Evolutionary conservation across 139 green algal species (phyloP), one percentile per base, ranked within the genome.

Genomic region (Chlorella sp.): DNA sequence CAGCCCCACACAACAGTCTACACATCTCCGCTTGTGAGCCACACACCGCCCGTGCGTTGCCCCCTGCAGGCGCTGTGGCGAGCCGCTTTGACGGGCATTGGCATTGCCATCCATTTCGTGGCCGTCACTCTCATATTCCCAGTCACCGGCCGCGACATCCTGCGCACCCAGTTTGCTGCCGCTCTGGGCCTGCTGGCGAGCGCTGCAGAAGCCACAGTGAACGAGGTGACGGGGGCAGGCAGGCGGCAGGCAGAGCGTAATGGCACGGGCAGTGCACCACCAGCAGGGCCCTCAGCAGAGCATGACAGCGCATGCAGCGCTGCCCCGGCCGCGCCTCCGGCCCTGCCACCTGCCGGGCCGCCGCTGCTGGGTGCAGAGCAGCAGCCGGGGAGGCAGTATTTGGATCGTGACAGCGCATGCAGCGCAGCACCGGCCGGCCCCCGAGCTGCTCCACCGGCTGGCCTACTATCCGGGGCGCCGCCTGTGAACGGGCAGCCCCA

Each of bases 21-120:
- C n/a, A n/a, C n/a, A n/a, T n/a, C n/a, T n/a, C n/a, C n/a, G n/a
- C n/a, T n/a, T n/a, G n/a, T n/a, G n/a, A n/a, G n/a, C n/a, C n/a
- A n/a, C n/a, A n/a, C n/a, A n/a, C n/a, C n/a, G n/a, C n/a, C 21
- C 19, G 68, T 30, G 30, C 3, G 30, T 11, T 37, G 30, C 24
- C 22, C 9, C 26, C 42, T 15, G 48, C 80, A 85, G 80, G 80
- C 42, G 12, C 80, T 85, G 80, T 85, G 80, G 80, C 80, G 53
- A 5, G 48, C 36, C 0, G 80, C 48, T 0, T 36, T 85, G 42
- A 85, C 80, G 0, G 37, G 48, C 2, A 40, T 85, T 3, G 80
- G 80, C 80, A 64, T 85, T 11, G 80, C 3, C 36, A 64, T 85
- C 12, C 24, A 68, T 1, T 85, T 64, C 7, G 14, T 32, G 30